These are phyloP conservation scores for Coemansia linderi DNA, from an alignment of 371 early-diverging fungal species.

Conservation along the genomic window DNA sequence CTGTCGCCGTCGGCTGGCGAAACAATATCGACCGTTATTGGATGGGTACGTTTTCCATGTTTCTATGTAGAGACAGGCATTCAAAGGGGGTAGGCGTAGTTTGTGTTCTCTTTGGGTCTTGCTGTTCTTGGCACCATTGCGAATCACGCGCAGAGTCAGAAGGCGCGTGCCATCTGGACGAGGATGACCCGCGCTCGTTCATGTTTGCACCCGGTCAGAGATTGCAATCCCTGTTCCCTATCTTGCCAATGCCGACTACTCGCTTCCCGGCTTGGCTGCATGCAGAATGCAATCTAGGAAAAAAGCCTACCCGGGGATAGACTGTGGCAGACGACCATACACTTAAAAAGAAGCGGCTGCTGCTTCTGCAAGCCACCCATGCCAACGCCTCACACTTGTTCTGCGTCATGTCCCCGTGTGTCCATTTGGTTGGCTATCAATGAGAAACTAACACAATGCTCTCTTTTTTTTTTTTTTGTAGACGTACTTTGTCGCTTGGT, in stretches of 20 bases:
- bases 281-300: background rate
- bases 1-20: conserved; percentile 15
- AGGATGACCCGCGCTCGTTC: background rate
- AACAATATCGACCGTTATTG: conserved; percentile 25
- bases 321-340: background rate
- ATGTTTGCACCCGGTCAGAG: background rate
- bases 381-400: conserved; percentile 1
- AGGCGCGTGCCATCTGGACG: background rate
- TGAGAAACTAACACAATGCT: conserved; percentile 1
- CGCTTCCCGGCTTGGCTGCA: background rate
- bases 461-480: conserved; percentile 54
- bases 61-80: background rate
- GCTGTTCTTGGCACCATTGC: background rate
- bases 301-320: background rate
- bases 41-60: conserved; percentile 26
- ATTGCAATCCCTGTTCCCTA: background rate
- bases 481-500: conserved; percentile 79
- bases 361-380: background rate
- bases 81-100: background rate
- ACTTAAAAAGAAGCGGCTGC: background rate
- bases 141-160: conserved; percentile 5
- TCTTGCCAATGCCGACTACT: background rate
- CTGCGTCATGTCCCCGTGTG: background rate
- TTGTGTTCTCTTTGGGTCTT: background rate
- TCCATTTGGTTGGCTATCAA: background rate